phyloP scores from a whole-genome alignment of 768 basidiomycete species.

The Phaeolepiota aurea region DNA sequence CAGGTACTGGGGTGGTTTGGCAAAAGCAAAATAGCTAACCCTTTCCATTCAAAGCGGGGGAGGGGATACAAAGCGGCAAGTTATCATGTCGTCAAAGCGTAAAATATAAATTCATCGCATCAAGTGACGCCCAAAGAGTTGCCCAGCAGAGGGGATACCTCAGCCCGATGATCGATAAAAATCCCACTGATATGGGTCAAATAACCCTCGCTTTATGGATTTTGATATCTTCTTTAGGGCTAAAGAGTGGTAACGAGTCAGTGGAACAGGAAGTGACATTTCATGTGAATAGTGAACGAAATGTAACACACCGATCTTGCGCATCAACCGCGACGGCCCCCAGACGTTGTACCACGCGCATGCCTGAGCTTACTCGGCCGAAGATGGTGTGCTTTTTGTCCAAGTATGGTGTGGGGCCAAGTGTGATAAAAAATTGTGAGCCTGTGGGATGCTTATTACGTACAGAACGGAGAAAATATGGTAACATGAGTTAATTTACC shows the following conservation, averaged over 20 bases:
- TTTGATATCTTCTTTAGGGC: conserved; percentile 77
- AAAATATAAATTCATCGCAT: conserved; percentile 2
- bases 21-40: conserved; percentile 5
- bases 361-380: conserved; percentile 84
- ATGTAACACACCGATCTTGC: conserved; percentile 66
- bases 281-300: conserved; percentile 5
- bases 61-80: conserved; percentile 4
- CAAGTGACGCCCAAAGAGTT: conserved; percentile 8
- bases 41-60: conserved; percentile 9
- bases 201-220: conserved; percentile 64
- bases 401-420: conserved; percentile 75
- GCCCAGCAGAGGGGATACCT: conserved; percentile 2
- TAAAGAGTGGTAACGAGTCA: conserved; percentile 12
- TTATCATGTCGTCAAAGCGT: background rate
- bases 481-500: conserved; percentile 34
- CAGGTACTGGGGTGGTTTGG: conserved; percentile 8
- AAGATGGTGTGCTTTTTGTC: conserved; percentile 87
- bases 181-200: conserved; percentile 13
- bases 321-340: conserved; percentile 86
- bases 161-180: background rate
- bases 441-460: conserved; percentile 49
- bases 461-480: conserved; percentile 39
- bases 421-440: conserved; percentile 91
- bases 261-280: conserved; percentile 3
- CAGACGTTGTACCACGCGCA: conserved; percentile 86